Evolutionary conservation across 2,329 filamentous ascomycete species (phyloP).

Genomic region (Pseudogymnoascus sp.): DNA sequence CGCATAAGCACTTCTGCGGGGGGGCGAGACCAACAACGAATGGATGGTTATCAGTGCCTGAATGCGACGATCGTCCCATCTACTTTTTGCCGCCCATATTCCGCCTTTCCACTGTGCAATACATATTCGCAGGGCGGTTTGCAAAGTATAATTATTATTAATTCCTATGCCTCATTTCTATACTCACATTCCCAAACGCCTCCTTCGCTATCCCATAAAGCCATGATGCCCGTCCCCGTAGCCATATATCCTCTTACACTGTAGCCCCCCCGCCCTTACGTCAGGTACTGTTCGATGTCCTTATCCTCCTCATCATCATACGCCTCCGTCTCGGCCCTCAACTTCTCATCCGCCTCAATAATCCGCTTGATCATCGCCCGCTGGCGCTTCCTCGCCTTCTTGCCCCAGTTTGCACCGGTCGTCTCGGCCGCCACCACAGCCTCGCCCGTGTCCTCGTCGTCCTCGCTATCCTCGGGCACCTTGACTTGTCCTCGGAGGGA

Average conservation of each 20-base stretch:
- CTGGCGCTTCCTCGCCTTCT: slow-evolving; percentile 61
- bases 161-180: background rate
- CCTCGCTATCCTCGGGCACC: slow-evolving; percentile 45
- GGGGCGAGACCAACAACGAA: background rate
- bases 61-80: background rate
- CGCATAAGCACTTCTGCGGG: slow-evolving; percentile 3
- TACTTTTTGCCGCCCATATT: background rate
- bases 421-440: slow-evolving; percentile 35
- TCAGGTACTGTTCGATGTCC: slow-evolving; percentile 65
- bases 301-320: slow-evolving; percentile 61
- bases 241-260: background rate
- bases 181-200: background rate
- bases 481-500: slow-evolving; percentile 48
- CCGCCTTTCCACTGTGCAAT: background rate
- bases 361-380: slow-evolving; percentile 57
- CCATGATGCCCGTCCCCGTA: background rate
- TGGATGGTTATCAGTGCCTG: slow-evolving; percentile 8
- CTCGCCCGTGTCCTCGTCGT: slow-evolving; percentile 37
- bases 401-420: slow-evolving; percentile 48
- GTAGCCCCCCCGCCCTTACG: slow-evolving; percentile 34
- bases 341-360: slow-evolving; percentile 50
- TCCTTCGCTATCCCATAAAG: background rate
- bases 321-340: slow-evolving; percentile 42
- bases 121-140: background rate
- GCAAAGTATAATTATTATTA: slow-evolving; percentile 4